Conservation (phyloP, 306 rosid genomes). For the barrel medic (Medicago truncatula) region DNA sequence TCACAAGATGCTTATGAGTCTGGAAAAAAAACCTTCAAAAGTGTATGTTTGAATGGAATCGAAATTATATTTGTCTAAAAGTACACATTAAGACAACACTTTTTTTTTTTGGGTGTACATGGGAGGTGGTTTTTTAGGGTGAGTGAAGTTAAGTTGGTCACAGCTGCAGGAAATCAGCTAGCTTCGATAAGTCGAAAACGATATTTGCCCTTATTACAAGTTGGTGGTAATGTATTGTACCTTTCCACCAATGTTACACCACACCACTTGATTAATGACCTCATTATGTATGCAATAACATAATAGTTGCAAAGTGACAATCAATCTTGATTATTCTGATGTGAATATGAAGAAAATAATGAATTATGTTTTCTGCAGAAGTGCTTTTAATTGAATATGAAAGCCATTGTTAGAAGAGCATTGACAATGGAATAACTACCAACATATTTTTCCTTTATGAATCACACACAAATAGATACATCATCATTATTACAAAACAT, state of each 20-base stretch:
- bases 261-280: neutral
- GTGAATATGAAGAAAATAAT: constrained; percentile 36
- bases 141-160: neutral
- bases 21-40: neutral
- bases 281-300: constrained; percentile 4
- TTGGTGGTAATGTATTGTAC: constrained; percentile 5
- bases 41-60: neutral
- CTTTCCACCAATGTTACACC: constrained; percentile 19
- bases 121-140: neutral
- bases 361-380: constrained; percentile 7
- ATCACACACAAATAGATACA: constrained; percentile 37
- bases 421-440: constrained; percentile 22
- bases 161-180: constrained; percentile 1
- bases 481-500: constrained; percentile 30
- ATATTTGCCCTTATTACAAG: neutral
- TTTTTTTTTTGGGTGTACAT: too few species aligned
- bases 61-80: neutral
- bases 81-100: neutral
- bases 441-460: constrained; percentile 33
- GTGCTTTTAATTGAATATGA: constrained; percentile 26
- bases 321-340: constrained; percentile 15
- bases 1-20: constrained; percentile 13
- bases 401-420: constrained; percentile 7
- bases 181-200: neutral
- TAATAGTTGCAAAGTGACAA: constrained; percentile 6